Evolutionary conservation across 306 rosid genomes (phyloP).

Genomic region (Pterocarpus santalinus): DNA sequence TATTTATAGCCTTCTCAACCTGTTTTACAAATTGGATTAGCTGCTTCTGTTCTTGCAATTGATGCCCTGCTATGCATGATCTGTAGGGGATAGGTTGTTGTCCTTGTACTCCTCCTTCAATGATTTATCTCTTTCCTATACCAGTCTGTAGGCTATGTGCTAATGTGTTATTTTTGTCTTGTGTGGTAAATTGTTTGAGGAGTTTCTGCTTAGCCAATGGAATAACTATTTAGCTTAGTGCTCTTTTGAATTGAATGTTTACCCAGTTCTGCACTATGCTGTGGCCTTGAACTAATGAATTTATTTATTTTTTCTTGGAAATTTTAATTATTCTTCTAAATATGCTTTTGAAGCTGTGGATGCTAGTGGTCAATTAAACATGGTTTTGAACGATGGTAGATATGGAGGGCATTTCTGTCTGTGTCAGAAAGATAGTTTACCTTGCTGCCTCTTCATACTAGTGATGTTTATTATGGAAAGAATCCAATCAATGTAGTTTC

Average conservation of each 20-base stretch:
- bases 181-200: constrained; percentile 26
- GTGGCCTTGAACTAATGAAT: constrained; percentile 17
- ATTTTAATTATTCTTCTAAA: not conserved
- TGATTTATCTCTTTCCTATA: too few relatives aligned
- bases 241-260: constrained; percentile 1
- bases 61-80: not conserved
- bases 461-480: not conserved
- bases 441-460: not conserved
- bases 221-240: not conserved
- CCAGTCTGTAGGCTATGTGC: too few relatives aligned
- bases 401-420: too few relatives aligned
- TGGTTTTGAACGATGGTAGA: too few relatives aligned
- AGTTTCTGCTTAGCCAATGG: not conserved
- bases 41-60: not conserved
- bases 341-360: not conserved
- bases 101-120: too few relatives aligned
- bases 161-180: constrained; percentile 7
- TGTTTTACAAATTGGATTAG: not conserved
- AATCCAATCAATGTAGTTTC: not conserved
- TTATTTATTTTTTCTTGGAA: not conserved
- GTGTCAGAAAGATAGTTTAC: too few relatives aligned
- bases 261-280: not conserved
- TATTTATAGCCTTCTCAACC: constrained; percentile 10
- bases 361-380: too few relatives aligned
- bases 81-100: too few relatives aligned